Base-by-base conservation (phyloP, 805 yeast species). In the Ogataea haglerorum region DNA sequence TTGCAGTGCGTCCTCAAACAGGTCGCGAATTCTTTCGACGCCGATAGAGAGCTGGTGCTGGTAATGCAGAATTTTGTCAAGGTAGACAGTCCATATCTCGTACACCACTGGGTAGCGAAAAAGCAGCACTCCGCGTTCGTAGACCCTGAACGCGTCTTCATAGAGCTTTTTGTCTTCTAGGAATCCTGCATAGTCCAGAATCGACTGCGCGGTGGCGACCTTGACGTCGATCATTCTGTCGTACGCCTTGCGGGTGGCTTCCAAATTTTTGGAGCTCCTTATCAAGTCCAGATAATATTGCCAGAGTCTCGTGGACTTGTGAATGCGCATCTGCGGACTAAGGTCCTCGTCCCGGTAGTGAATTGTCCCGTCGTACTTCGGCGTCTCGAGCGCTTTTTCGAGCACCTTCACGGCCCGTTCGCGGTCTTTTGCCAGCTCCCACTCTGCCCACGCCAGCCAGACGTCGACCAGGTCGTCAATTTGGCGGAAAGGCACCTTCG, bases 361-460 rank as follows among this genome's bases (percentile, higher is more conserved):
- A 6, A 56, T 39, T 27, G 45, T 47, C 0, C 43, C 47, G 10
- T 42, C 39, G 13, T 27, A 28, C 12, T 42, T 42, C 7, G 65
- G 64, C 6, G 47, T 24, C 8, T 47, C 51, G 4, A 71, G 46
- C 0, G 71, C 63, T 15, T 50, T 49, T 43, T 67, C 65, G 1
- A 72, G 44, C 5, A 71, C 57, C 0, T 51, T 42, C 4, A 70
- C 35, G 0, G 77, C 62, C 27, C 47, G 57, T 10, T 54, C 74
- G 15, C 77, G 58, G 38, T 78, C 69, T 16, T 68, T 75, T 17
- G 72, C 64, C 22, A 85, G 52, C 44, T 82, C 83, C 61, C 77
- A 63, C 42, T 84, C 84, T 5, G 83, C 69, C 96, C 96, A 90
- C 13, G 71, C 73, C n/a, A 76, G 64, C 75, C 88, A 85, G 6